phyloP scores from a whole-genome alignment of 805 yeast species.

The Torulaspora indica region DNA sequence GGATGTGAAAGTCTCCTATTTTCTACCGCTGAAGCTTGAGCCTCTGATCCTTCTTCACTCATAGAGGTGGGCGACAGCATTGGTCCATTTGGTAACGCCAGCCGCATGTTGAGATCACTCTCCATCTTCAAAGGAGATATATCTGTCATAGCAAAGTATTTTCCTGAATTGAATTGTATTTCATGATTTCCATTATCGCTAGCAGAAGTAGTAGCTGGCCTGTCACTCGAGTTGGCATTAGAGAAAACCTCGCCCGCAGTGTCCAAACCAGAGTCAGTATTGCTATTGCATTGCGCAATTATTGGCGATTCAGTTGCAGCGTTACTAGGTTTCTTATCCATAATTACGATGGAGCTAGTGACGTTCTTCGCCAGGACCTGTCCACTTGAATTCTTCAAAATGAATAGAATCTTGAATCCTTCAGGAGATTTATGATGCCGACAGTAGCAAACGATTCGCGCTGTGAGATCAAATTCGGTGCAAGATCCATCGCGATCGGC shows the following conservation, averaged over 20 bases:
- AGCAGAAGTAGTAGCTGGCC: constrained; percentile 10
- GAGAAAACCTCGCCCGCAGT: constrained; percentile 15
- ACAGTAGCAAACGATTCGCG: constrained; percentile 92
- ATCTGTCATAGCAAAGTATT: constrained; percentile 13
- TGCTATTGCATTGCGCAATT: constrained; percentile 10
- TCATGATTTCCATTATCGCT: constrained; percentile 10
- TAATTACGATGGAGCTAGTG: constrained; percentile 77
- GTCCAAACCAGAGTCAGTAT: constrained; percentile 15
- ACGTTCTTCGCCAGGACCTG: constrained; percentile 65
- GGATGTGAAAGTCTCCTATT: constrained; percentile 10
- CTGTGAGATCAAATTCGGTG: constrained; percentile 45
- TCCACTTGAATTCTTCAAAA: constrained; percentile 57
- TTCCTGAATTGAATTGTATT: constrained; percentile 7
- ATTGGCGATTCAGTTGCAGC: constrained; percentile 10
- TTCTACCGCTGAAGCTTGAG: constrained; percentile 25
- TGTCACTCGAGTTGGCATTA: constrained; percentile 12
- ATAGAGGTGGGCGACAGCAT: constrained; percentile 60
- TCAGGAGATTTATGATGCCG: constrained; percentile 87
- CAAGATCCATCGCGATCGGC: constrained; percentile 25
- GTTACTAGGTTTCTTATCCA: constrained; percentile 80
- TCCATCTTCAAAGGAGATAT: constrained; percentile 10
- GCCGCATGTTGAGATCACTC: constrained; percentile 3
- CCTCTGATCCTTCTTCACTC: constrained; percentile 56
- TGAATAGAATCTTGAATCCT: constrained; percentile 73
- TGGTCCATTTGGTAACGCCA: constrained; percentile 15